Conservation (phyloP, 495 filamentous ascomycete genomes). For the Thermothielavioides terrestris region DNA sequence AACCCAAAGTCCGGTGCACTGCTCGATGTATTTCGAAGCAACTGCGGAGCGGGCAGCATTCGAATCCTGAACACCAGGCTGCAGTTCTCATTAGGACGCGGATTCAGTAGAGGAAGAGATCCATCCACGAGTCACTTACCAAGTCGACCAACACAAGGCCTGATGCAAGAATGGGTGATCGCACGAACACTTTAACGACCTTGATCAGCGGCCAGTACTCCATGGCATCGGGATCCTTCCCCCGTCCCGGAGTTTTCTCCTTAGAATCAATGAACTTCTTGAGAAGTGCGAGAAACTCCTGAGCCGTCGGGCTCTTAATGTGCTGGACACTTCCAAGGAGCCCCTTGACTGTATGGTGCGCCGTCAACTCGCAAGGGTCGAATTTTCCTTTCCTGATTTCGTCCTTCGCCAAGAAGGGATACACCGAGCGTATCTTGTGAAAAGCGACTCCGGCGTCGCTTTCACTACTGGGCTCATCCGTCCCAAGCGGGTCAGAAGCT, state of each 20-base stretch:
- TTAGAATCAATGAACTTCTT: slow-evolving; percentile 29
- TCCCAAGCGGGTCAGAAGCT: slow-evolving; percentile 21
- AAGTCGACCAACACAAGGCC: slow-evolving; percentile 61
- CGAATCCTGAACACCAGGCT: slow-evolving; percentile 54
- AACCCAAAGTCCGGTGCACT: slow-evolving; percentile 49
- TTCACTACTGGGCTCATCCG: slow-evolving; percentile 34
- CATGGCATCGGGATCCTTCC: slow-evolving; percentile 28
- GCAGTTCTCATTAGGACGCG: not conserved
- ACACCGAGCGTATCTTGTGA: slow-evolving; percentile 57
- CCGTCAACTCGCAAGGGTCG: slow-evolving; percentile 32
- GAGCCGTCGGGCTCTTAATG: slow-evolving; percentile 27
- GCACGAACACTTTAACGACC: slow-evolving; percentile 53
- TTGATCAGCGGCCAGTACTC: slow-evolving; percentile 61
- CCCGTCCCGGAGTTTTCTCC: slow-evolving; percentile 9
- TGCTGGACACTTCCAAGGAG: slow-evolving; percentile 42
- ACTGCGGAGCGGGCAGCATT: slow-evolving; percentile 57
- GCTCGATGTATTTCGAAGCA: slow-evolving; percentile 53
- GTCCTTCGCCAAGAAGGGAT: slow-evolving; percentile 44
- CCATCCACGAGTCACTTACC: slow-evolving; percentile 26
- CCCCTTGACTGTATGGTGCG: slow-evolving; percentile 24
- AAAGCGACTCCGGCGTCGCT: slow-evolving; percentile 51
- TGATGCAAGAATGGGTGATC: slow-evolving; percentile 46
- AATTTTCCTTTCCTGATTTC: slow-evolving; percentile 34
- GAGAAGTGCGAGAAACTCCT: slow-evolving; percentile 21
- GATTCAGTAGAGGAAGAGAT: not conserved